Base-by-base conservation (phyloP, 2,329 filamentous ascomycete species). In the Colletotrichum chlorophyti region DNA sequence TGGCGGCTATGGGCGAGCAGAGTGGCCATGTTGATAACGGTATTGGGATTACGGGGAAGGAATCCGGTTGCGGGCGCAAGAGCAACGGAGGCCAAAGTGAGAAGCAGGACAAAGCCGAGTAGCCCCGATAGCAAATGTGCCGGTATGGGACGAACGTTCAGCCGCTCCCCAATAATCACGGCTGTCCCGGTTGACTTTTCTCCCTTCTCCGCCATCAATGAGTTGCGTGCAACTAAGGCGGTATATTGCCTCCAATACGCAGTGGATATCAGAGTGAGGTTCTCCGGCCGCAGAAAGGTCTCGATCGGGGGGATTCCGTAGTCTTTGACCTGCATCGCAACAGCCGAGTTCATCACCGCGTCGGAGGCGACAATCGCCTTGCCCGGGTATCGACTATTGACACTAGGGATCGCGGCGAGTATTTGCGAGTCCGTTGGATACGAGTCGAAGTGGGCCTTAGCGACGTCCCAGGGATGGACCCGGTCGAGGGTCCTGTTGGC, bases 211-310 rank as follows among this genome's bases (percentile, higher is more conserved):
- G 58, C 2, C 68, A 68, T 71, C 47, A 75, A 59, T 0, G 66
- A 65, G 29, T 68, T 68, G 10, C 66, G 65, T 5, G 70, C 71
- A 12, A 76, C 49, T 1, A 76, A 50, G 3, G 71, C 70, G 0
- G 71, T 65, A 40, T 71, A 74, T 48, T 75, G 73, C 12, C 65
- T 60, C 48, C 67, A 76, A 40, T 74, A 75, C 11, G 65, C 65
- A 8, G 65, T 59, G 2, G 65, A 64, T 7, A 76, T 58, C 3
- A 53, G 43, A 11, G 64, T 54, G 21, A 76, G 50, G 3, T 62
- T 66, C 5, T 48, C 48, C 0, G 61, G 29, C 3, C 72, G 63
- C 4, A 70, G 46, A 1, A 74, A 61, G 3, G 61, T 63, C 2
- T 64, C 65, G 1, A 70, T 52, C 11, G 63, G 42, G 0, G 66